Base-by-base conservation (phyloP, 2,329 filamentous ascomycete genomes). In the Colletotrichum spaethianum region DNA sequence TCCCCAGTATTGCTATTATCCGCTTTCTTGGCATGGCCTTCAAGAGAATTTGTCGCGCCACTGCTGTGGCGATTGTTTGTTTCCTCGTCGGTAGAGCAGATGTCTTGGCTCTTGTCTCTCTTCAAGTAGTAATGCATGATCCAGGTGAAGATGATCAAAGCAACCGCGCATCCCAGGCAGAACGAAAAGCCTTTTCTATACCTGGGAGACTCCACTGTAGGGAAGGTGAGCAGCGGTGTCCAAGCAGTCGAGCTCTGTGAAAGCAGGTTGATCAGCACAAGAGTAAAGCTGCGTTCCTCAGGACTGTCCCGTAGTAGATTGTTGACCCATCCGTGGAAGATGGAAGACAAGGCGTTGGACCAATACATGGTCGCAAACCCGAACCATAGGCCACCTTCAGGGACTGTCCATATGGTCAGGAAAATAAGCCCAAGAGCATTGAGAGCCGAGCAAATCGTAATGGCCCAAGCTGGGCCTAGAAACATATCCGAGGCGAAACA, bases 401-500 rank as follows among this genome's bases (percentile, higher is more conserved):
- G 87, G 0, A 90, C 87, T n/a, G 87, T 78, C 89, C 88, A 91
- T 20, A 89, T 79, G 0, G 85, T 81, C 8, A 90, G 80, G 42
- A 90, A 87, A 26, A 64, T 23, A 2, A 63, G 60, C 6, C 66
- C 66, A 4, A 69, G n/a, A 11, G 61, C 61, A 4, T 69, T 69
- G 11, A 69, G 40, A 3, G 56, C 42, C 4, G 66, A 63, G 8
- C 59, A 64, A 0, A 69, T 48, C 5, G 52, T 69, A 28, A 69
- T 69, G 2, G 0, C 89, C 79, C 12, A 91, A 77, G 59, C 52
- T 16, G 66, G 50, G 2, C 66, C 66, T 0, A 63, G 57, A 23
- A 69, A 63, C 28, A 64, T 38, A 18, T 69, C 66, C 31, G 66
- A 69, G 5, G 61, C 60, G 9, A 63, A 69, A 23, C 59, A 63